Conservation (phyloP, 352 stramenopile species). For the Phytophthora melonis region DNA sequence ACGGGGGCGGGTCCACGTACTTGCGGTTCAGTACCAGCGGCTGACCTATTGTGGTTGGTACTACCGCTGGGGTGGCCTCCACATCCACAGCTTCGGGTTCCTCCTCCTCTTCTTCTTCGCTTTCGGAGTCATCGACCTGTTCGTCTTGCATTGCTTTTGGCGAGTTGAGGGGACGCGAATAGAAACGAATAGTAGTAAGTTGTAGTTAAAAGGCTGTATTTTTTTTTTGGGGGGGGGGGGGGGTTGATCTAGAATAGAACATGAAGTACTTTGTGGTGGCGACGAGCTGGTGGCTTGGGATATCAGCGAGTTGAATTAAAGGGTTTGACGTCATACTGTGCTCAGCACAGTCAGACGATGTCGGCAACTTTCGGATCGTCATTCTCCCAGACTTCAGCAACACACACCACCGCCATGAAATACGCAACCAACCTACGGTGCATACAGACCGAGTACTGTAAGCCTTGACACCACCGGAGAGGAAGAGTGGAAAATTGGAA, state of each 20-base stretch:
- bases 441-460: too few relatives aligned
- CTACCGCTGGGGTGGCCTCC: background rate
- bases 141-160: slow-evolving; percentile 2
- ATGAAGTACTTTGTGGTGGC: background rate
- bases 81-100: background rate
- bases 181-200: background rate
- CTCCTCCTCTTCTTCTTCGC: background rate
- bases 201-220: background rate
- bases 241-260: too few relatives aligned
- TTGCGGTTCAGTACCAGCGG: slow-evolving; percentile 4
- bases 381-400: slow-evolving; percentile 29
- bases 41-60: slow-evolving; percentile 10
- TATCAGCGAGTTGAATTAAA: slow-evolving; percentile 33
- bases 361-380: slow-evolving; percentile 42
- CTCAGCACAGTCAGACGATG: slow-evolving; percentile 51
- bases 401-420: slow-evolving; percentile 1
- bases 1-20: slow-evolving; percentile 44
- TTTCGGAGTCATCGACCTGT: background rate
- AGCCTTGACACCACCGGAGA: background rate
- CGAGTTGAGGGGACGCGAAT: slow-evolving; percentile 1
- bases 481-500: background rate
- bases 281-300: background rate
- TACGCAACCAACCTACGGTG: background rate
- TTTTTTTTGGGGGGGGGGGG: background rate
- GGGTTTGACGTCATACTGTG: slow-evolving; percentile 37